phyloP scores from a whole-genome alignment of 331 rosid species.

The Acacia concinna region DNA sequence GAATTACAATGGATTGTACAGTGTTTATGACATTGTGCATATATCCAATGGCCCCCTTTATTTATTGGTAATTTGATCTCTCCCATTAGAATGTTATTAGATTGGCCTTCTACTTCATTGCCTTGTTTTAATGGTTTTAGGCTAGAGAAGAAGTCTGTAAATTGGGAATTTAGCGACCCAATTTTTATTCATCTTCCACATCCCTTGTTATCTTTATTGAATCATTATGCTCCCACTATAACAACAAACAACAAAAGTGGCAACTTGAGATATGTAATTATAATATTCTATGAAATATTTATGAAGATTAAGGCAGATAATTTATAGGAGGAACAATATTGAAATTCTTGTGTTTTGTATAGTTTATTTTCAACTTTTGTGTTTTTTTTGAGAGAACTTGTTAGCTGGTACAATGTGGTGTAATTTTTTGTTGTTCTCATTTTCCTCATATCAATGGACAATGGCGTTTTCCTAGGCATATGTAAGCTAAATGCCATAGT shows the following conservation, averaged over 20 bases:
- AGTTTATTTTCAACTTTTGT: conserved; percentile 18
- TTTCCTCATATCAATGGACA: not conserved
- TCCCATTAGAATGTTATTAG: conserved; percentile 52
- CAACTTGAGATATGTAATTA: conserved; percentile 46
- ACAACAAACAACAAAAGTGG: conserved; percentile 39
- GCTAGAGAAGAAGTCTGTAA: conserved; percentile 71
- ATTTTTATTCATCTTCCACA: conserved; percentile 47
- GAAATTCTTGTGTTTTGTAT: conserved; percentile 40
- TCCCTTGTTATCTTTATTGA: conserved; percentile 36
- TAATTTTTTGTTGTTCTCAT: not conserved
- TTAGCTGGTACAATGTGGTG: conserved; percentile 9
- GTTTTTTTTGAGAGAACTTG: conserved; percentile 3
- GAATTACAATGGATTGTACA: conserved; percentile 31
- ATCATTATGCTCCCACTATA: conserved; percentile 44
- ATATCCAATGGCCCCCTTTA: conserved; percentile 27
- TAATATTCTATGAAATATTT: conserved; percentile 34
- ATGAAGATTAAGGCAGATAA: conserved; percentile 26
- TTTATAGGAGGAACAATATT: conserved; percentile 39
- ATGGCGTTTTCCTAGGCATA: not conserved
- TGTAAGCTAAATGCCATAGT: not conserved
- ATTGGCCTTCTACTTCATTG: conserved; percentile 56
- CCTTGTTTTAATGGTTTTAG: conserved; percentile 59
- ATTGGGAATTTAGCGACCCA: conserved; percentile 46
- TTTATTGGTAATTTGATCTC: conserved; percentile 43
- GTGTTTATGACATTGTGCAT: conserved; percentile 36